Percentiles rank a stretch among this genome's conserved stretches.
Evolutionary conservation across 2,329 filamentous ascomycete species (phyloP).

Genomic region (Cladophialophora yegresii): DNA sequence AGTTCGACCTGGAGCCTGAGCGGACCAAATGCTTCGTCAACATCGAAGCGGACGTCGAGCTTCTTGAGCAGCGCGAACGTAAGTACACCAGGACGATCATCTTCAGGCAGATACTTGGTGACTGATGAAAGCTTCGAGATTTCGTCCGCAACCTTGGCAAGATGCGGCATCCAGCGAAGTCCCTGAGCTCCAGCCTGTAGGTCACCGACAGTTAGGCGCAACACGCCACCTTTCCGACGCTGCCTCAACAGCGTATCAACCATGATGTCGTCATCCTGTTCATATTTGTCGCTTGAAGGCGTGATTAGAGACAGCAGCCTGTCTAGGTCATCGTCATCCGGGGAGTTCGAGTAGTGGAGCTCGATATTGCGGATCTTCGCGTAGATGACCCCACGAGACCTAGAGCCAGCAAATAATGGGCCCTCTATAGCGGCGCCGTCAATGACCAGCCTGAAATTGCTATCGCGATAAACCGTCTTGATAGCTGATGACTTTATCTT

Average conservation of each 20-base stretch:
- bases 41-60: slow-evolving; percentile 61
- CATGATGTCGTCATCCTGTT: slow-evolving; percentile 89
- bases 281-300: slow-evolving; percentile 87
- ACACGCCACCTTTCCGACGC: slow-evolving; percentile 78
- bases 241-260: slow-evolving; percentile 87
- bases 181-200: slow-evolving; percentile 65
- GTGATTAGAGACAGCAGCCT: slow-evolving; percentile 81
- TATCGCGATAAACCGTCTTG: slow-evolving; percentile 74
- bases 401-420: slow-evolving; percentile 48
- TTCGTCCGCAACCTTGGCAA: slow-evolving; percentile 75
- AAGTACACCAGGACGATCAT: slow-evolving; percentile 86
- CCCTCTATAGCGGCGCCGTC: slow-evolving; percentile 74
- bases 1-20: slow-evolving; percentile 61
- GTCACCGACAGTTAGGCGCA: slow-evolving; percentile 68
- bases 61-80: slow-evolving; percentile 69
- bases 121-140: slow-evolving; percentile 80
- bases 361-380: slow-evolving; percentile 67
- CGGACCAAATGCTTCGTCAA: slow-evolving; percentile 69
- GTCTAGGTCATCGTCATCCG: slow-evolving; percentile 78
- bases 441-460: slow-evolving; percentile 71
- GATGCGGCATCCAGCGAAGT: slow-evolving; percentile 64
- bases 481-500: slow-evolving; percentile 75
- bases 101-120: slow-evolving; percentile 91
- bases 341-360: slow-evolving; percentile 70
- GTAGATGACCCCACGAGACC: slow-evolving; percentile 61